Percentiles rank a stretch among this genome's conserved stretches.
phyloP scores from a whole-genome alignment of 2,329 filamentous ascomycete species.

The Cladosporium sp. region DNA sequence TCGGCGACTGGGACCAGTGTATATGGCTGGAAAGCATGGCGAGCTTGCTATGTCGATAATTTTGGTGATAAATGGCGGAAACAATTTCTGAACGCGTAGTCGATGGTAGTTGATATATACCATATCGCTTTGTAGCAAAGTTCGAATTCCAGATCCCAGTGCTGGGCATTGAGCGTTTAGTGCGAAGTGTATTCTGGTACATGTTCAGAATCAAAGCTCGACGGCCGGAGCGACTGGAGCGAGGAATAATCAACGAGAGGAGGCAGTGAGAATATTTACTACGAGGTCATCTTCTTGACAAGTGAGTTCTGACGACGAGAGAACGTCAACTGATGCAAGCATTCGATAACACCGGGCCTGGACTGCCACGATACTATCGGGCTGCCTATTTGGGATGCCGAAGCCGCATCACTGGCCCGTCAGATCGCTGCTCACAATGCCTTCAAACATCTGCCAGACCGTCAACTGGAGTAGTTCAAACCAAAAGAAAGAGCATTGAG shows the following conservation, averaged over 20 bases:
- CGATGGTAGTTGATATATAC: too few species aligned
- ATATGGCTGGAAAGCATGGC: neutral
- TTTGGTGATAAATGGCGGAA: neutral
- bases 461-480: neutral
- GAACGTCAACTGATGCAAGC: conserved; percentile 16
- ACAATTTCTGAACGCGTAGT: too few species aligned
- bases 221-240: too few species aligned
- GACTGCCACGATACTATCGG: neutral
- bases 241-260: too few species aligned
- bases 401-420: neutral
- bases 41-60: neutral
- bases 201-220: too few species aligned
- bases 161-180: too few species aligned
- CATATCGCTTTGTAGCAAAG: too few species aligned
- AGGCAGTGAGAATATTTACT: too few species aligned
- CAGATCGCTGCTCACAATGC: too few species aligned
- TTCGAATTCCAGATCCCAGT: too few species aligned
- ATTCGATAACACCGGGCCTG: conserved; percentile 10
- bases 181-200: too few species aligned
- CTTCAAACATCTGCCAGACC: neutral
- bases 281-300: too few species aligned
- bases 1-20: neutral
- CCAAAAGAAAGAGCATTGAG: neutral
- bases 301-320: neutral
- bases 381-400: conserved; percentile 10